Conservation (phyloP, 2,329 filamentous ascomycete genomes). For the Colletotrichum sp. region DNA sequence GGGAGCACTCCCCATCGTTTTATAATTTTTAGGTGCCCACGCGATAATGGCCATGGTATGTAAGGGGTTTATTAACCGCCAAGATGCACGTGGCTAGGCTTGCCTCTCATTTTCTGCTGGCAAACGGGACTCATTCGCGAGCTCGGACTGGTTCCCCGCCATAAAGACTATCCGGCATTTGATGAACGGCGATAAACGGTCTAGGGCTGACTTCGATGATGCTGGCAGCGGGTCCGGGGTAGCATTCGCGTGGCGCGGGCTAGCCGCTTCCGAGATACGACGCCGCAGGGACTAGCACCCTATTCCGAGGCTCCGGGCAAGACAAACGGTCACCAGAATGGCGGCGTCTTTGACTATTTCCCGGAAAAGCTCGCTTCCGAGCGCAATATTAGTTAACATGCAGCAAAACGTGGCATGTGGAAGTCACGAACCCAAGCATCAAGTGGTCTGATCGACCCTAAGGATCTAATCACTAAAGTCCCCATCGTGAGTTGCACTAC, state of each 20-base stretch:
- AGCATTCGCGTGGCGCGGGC: background rate
- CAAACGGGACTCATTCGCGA: background rate
- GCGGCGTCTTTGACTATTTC: background rate
- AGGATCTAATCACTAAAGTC: background rate
- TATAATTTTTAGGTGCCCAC: background rate
- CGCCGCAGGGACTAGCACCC: background rate
- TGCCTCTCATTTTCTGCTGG: background rate
- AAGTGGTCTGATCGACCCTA: background rate
- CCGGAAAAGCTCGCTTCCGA: background rate
- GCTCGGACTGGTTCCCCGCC: background rate
- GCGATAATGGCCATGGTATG: background rate
- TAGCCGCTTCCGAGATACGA: background rate
- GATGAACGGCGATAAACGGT: background rate
- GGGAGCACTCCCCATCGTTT: background rate
- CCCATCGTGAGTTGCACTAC: background rate
- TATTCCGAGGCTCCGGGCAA: background rate
- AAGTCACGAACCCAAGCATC: background rate
- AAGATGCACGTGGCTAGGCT: background rate
- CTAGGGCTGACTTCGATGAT: background rate
- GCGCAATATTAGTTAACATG: background rate
- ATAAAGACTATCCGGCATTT: background rate
- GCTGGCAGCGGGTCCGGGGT: background rate
- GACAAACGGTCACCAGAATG: background rate
- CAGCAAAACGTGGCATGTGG: background rate
- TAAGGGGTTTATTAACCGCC: background rate